Base-by-base conservation (phyloP, 1,284 basidiomycete genomes). In the Cutaneotrichosporon cavernicola region DNA sequence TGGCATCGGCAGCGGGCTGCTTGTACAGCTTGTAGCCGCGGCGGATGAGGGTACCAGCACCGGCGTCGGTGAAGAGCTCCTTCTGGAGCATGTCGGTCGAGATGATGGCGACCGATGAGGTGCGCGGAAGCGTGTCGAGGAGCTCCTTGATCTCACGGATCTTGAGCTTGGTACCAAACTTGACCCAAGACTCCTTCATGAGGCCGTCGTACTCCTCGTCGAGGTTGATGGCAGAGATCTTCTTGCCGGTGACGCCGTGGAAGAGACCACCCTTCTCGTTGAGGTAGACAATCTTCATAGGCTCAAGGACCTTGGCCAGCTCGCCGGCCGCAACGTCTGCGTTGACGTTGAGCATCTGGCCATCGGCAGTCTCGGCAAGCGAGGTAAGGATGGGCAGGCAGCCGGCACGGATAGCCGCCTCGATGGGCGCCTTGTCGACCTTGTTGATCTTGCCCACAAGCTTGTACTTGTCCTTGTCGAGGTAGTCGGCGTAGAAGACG, bases 171-270 rank as follows among this genome's bases (percentile, higher is more conserved):
- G 97, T 99, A 70, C 96, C 96, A 78, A 89, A 98, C 82, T 97
- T 97, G 82, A 99, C 96, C 96, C 97, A 99, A n/a, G 94, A 87
- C 83, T 98, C 90, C 79, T 95, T 97, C 94, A 99, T 93, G 65
- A 99, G 87, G 49, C 86, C 86, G 71, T 97, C 92, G 81, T 97
- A 99, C 83, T 99, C 96, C 90, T 99, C 96, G 79, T 99, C 96
- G 62, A 99, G 83, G 82, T 99, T 99, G 83, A 99, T 98, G 51
- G 91, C 88, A 73, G 92, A 91, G 62, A 99, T 82, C 82, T 97
- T 94, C 83, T 97, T 90, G 65, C 92, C 92, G 22, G 93, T 93
- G 55, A 97, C 89, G 67, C 96, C 96, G 78, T 99, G 97, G 88
- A 90, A 97, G 69, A 99, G 84, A 60, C 97, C 96, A 65, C 96